These are phyloP conservation scores for Talaromyces funiculosus DNA, from an alignment of 2,329 filamentous ascomycete genomes.

Conservation along the genomic window DNA sequence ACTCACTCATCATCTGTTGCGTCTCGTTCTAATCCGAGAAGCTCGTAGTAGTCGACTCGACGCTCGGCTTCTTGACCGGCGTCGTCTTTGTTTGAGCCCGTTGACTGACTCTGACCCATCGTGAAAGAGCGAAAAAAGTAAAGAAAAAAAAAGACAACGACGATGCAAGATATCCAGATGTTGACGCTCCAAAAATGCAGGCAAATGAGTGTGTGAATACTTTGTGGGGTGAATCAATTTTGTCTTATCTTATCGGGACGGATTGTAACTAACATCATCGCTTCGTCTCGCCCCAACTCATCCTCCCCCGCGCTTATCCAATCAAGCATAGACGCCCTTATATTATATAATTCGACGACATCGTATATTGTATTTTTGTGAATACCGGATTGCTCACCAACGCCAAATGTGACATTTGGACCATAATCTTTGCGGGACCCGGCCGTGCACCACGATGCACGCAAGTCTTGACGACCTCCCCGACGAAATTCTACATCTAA, in stretches of 20 bases:
- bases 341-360: neutral
- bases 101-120: slow-evolving; percentile 45
- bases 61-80: slow-evolving; percentile 19
- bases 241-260: slow-evolving; percentile 8
- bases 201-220: neutral
- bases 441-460: slow-evolving; percentile 8
- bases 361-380: neutral
- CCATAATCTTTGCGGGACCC: neutral
- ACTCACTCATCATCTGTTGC: slow-evolving; percentile 76
- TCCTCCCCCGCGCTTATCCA: neutral
- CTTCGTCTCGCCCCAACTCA: neutral
- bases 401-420: neutral
- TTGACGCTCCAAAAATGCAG: neutral
- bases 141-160: neutral
- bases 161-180: neutral
- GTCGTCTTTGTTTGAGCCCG: slow-evolving; percentile 20
- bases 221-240: slow-evolving; percentile 3
- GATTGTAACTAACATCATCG: neutral
- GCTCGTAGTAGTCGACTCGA: slow-evolving; percentile 59
- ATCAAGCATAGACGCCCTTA: neutral
- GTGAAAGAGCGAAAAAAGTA: no score
- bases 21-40: slow-evolving; percentile 65
- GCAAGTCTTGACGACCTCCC: slow-evolving; percentile 47
- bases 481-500: slow-evolving; percentile 77
- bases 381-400: neutral